Percentiles rank a stretch among this genome's conserved stretches.
Evolutionary conservation across 805 yeast species (phyloP).

Genomic region (Nakazawaea siamensis): DNA sequence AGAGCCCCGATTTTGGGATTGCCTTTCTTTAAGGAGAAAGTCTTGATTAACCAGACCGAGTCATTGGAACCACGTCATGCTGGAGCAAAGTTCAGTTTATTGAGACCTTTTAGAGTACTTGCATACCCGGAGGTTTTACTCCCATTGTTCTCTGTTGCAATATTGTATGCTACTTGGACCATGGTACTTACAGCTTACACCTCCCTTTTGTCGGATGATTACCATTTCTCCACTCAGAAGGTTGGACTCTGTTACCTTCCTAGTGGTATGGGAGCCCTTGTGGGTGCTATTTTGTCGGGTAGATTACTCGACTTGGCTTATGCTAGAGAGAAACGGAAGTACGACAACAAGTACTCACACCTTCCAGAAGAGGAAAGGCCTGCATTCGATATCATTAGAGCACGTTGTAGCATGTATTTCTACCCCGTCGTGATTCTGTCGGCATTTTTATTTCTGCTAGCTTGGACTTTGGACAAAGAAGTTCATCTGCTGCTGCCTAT

Average conservation of each 20-base stretch:
- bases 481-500: constrained; percentile 42
- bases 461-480: constrained; percentile 51
- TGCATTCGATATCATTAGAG: constrained; percentile 38
- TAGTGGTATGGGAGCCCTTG: constrained; percentile 61
- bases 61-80: constrained; percentile 19
- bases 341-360: constrained; percentile 16
- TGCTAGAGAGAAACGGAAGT: constrained; percentile 23
- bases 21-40: background rate
- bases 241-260: constrained; percentile 75
- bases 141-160: constrained; percentile 46
- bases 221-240: constrained; percentile 42
- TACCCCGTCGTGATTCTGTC: constrained; percentile 30
- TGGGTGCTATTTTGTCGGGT: constrained; percentile 57
- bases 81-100: constrained; percentile 17
- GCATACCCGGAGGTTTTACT: constrained; percentile 34
- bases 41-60: constrained; percentile 7
- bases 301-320: constrained; percentile 45
- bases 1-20: constrained; percentile 9
- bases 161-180: constrained; percentile 65
- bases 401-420: constrained; percentile 38
- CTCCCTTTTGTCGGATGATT: constrained; percentile 39
- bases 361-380: constrained; percentile 13
- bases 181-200: constrained; percentile 60
- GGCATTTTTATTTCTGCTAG: constrained; percentile 39
- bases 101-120: constrained; percentile 35